Conservation (phyloP, 1,284 basidiomycete species). For the Cutaneotrichosporon cutaneum region DNA sequence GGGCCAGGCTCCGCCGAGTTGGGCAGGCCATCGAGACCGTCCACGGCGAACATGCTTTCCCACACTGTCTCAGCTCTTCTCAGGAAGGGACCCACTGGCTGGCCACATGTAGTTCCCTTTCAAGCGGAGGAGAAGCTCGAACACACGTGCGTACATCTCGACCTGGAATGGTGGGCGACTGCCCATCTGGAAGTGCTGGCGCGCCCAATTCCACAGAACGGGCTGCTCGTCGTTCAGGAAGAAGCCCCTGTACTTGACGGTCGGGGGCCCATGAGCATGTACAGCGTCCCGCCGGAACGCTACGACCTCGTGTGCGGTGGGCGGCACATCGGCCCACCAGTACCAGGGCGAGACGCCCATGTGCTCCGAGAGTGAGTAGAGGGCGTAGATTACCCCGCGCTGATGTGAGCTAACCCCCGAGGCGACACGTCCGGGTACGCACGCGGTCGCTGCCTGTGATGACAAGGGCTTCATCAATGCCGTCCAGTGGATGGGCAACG, state of each 20-base stretch:
- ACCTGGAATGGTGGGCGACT: slow-evolving; percentile 55
- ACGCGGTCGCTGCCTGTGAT: slow-evolving; percentile 64
- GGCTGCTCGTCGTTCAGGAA: slow-evolving; percentile 65
- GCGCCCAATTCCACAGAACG: slow-evolving; percentile 59
- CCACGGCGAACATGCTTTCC: slow-evolving; percentile 64
- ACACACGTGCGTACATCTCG: slow-evolving; percentile 61
- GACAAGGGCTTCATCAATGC: slow-evolving; percentile 62
- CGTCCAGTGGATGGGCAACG: slow-evolving; percentile 61
- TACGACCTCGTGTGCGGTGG: slow-evolving; percentile 57
- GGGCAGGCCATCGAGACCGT: slow-evolving; percentile 56
- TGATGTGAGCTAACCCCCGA: slow-evolving; percentile 14
- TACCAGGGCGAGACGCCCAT: slow-evolving; percentile 57
- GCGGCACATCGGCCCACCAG: slow-evolving; percentile 65
- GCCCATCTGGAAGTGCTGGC: slow-evolving; percentile 66
- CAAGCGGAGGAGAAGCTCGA: slow-evolving; percentile 64
- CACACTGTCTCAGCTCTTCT: slow-evolving; percentile 26
- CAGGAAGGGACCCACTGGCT: slow-evolving; percentile 26
- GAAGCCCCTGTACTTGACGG: slow-evolving; percentile 67
- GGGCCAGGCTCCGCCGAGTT: slow-evolving; percentile 38
- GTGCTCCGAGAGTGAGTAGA: slow-evolving; percentile 70
- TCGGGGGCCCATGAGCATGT: slow-evolving; percentile 65
- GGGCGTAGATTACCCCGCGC: slow-evolving; percentile 60
- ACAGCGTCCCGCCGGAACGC: slow-evolving; percentile 56
- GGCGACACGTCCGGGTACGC: too few relatives aligned
- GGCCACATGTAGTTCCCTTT: slow-evolving; percentile 69